Base-by-base conservation (phyloP, 495 filamentous ascomycete genomes). In the Pseudomonodictys pantanalensis region DNA sequence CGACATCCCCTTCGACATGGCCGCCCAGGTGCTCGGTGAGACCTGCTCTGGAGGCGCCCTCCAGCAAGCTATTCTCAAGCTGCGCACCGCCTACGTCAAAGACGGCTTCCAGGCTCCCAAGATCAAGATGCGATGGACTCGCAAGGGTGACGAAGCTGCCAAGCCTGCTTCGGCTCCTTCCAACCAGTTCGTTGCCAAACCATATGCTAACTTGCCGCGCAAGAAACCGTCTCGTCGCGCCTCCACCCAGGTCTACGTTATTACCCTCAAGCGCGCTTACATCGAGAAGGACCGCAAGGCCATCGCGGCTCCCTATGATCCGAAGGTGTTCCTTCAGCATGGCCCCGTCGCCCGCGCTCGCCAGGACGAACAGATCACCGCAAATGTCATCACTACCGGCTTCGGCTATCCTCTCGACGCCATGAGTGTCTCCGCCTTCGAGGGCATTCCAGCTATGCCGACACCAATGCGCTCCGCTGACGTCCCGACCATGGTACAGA, bases 41-140 rank as follows among this genome's bases (percentile, higher is more conserved):
- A 46, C 7, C 2, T 33, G 24, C 32, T 35, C 58, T 23, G 48
- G 17, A 10, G 22, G 43, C 41, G 58, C 49, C 9, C 22, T 61
- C 5, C 58, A 61, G 41, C 58, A 61, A 39, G 58, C 58, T 1
- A 24, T 61, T 20, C 46, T 61, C 17, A 61, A 61, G 43, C 35
- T 61, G 15, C 48, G 42, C 5, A 4, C 26, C 8, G 33, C 47
- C 29, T 11, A 47, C 24, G 41, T 28, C 17, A 28, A 39, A 11
- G 56, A 60, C 3, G 56, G 48, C 25, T 9, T n/a, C 15, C 33
- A 54, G 33, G 15, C 44, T 17, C 35, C 35, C 11, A n/a, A n/a
- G 20, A 38, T 54, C 11, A 42, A 32, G 23, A 54, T 54, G 51
- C 20, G 20, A 7, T 54, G 51, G 51, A 20, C 51, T 12, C 9